Evolutionary conservation across 108 stramenopile species (phyloP).

Genomic region (Parietichytrium sp.): DNA sequence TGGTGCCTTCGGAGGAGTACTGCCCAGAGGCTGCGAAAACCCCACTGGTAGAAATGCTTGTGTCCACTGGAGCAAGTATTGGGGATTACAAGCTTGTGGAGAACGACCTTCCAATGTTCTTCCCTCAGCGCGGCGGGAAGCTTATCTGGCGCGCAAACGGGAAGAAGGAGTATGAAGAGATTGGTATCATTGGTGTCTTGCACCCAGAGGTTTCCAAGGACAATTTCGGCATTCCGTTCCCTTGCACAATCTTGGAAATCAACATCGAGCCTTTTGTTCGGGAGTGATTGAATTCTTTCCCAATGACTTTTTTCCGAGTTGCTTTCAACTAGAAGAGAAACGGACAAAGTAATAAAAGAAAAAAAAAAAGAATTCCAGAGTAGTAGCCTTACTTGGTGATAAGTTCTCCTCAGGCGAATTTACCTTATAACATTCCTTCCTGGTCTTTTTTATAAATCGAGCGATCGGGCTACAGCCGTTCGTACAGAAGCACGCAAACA

Average conservation of each 20-base stretch:
- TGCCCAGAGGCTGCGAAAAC: neutral
- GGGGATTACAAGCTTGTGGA: constrained; percentile 49
- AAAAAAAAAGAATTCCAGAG: no score
- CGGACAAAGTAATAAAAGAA: no score
- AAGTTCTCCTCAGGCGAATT: no score
- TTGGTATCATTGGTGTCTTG: constrained; percentile 93
- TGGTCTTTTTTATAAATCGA: no score
- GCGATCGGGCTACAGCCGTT: no score
- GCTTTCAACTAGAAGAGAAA: no score
- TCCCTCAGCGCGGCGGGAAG: constrained; percentile 90
- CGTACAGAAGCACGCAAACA: no score
- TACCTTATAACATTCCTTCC: no score
- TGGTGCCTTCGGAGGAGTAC: constrained; percentile 55
- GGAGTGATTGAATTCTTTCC: no score
- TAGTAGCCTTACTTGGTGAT: no score
- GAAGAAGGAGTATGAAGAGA: constrained; percentile 44
- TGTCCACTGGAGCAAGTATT: neutral
- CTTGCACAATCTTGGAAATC: constrained; percentile 81
- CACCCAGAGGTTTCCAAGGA: constrained; percentile 88
- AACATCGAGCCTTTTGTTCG: constrained; percentile 76
- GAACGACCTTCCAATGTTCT: constrained; percentile 72
- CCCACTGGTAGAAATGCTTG: neutral
- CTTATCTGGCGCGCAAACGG: constrained; percentile 75
- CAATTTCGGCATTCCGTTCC: constrained; percentile 88
- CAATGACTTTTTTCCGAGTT: no score